Evolutionary conservation across 805 yeast genomes (phyloP), one percentile per base, ranked within the genome.

Genomic region (Candida pseudofarinosa): DNA sequence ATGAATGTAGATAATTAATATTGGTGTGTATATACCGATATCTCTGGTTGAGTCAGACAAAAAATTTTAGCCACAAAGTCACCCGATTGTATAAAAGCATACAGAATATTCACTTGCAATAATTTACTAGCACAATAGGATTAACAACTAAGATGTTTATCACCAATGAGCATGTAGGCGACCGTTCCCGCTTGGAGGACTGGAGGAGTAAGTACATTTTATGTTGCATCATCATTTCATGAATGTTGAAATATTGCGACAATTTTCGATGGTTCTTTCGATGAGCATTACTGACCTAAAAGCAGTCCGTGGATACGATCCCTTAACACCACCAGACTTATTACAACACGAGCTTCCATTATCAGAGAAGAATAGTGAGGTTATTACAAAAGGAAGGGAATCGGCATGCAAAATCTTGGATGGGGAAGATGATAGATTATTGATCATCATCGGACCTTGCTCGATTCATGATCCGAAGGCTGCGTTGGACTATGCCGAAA

Each of bases 361-460:
- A 37, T 71, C 84, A 30, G 76, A 73, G 40, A 65, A 67, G 38
- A 78, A 85, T 41, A 77, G 78, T 52, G 69, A 77, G 43, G 83
- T 73, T 42, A 88, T 91, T 46, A 61, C 86, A 35, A 67, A 76
- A 38, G 97, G 93, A 38, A 80, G 98, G 69, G 77, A 83, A 48
- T 83, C 77, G 18, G 82, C 95, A 3, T 76, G 81, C 41, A 77
- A 81, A 37, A 81, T 91, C 50, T 67, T 91, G 40, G 73, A 82
- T 45, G 96, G 96, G 42, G 73, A 76, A 46, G 96, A 88, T 58
- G 99, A 91, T 67, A 76, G 97, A 51, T 67, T 91, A 51, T 74
- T 93, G 35, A 83, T 93, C 23, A 88, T 93, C 28, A 87, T 93
- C 48, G 99, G 99, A 0, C 99, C 99, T 41, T 93, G 99, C 67